phyloP scores from a whole-genome alignment of 2,329 filamentous ascomycete genomes.

The Fusarium pseudocircinatum region DNA sequence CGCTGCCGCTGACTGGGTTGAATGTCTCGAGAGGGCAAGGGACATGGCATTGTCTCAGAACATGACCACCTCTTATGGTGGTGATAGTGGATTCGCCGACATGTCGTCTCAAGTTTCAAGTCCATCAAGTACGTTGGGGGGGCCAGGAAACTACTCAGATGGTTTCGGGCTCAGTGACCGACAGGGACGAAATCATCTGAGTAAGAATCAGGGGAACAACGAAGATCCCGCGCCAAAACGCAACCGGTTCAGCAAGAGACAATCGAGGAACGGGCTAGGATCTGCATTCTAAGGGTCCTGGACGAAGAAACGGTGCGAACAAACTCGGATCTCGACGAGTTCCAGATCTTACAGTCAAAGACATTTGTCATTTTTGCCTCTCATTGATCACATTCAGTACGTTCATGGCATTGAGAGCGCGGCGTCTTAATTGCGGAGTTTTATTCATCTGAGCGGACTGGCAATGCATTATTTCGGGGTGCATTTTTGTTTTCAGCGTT shows the following conservation, averaged over 20 bases:
- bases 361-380: constrained; percentile 35
- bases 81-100: constrained; percentile 73
- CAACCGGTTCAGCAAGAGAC: constrained; percentile 86
- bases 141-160: constrained; percentile 62
- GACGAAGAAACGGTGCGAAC: constrained; percentile 9
- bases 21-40: constrained; percentile 84
- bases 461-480: constrained; percentile 39
- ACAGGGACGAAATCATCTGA: constrained; percentile 65
- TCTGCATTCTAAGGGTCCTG: constrained; percentile 74
- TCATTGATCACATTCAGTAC: constrained; percentile 39
- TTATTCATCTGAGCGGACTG: constrained; percentile 37
- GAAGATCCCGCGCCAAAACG: constrained; percentile 64
- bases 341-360: constrained; percentile 21
- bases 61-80: constrained; percentile 70
- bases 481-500: constrained; percentile 39
- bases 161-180: constrained; percentile 61
- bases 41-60: constrained; percentile 84
- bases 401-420: constrained; percentile 48
- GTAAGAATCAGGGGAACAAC: constrained; percentile 65
- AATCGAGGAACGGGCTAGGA: constrained; percentile 93
- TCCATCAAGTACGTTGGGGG: constrained; percentile 77
- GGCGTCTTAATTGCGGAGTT: constrained; percentile 47
- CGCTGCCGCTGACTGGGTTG: constrained; percentile 90
- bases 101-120: constrained; percentile 79
- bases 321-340: constrained; percentile 14